Conservation (phyloP, 1,284 basidiomycete genomes). For the Xanthoconium separans region DNA sequence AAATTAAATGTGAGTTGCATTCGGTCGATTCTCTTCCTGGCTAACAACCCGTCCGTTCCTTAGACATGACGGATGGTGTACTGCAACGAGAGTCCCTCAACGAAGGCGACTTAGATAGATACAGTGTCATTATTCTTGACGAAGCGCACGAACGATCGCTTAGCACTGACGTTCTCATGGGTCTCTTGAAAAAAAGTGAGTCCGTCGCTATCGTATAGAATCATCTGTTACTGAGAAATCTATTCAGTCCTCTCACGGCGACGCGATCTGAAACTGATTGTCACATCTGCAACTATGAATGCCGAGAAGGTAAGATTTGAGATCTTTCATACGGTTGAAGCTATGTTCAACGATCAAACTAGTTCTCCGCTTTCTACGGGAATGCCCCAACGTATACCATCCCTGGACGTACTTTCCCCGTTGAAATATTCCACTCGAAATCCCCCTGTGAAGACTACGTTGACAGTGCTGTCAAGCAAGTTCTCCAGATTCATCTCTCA, state of each 20-base stretch:
- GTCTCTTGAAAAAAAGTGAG: conserved; percentile 88
- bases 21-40: background rate
- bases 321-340: background rate
- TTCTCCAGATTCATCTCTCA: conserved; percentile 94
- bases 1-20: conserved; percentile 81
- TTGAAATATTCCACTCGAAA: conserved; percentile 94
- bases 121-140: conserved; percentile 94
- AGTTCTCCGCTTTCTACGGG: conserved; percentile 96
- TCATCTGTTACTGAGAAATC: conserved; percentile 8
- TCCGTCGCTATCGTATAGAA: conserved; percentile 6
- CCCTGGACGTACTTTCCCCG: conserved; percentile 97
- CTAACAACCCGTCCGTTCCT: conserved; percentile 6
- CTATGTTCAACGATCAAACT: background rate
- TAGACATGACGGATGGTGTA: conserved; percentile 98
- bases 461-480: conserved; percentile 96
- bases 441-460: conserved; percentile 99
- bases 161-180: conserved; percentile 97
- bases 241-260: conserved; percentile 81
- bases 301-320: conserved; percentile 76
- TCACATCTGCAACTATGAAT: conserved; percentile 99
- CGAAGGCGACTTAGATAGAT: conserved; percentile 93
- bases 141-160: conserved; percentile 97
- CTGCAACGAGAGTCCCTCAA: conserved; percentile 93
- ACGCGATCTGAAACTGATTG: conserved; percentile 92
- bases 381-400: conserved; percentile 96